Evolutionary conservation across 1,284 basidiomycete species (phyloP).

Genomic region (Cryptococcus floricola): DNA sequence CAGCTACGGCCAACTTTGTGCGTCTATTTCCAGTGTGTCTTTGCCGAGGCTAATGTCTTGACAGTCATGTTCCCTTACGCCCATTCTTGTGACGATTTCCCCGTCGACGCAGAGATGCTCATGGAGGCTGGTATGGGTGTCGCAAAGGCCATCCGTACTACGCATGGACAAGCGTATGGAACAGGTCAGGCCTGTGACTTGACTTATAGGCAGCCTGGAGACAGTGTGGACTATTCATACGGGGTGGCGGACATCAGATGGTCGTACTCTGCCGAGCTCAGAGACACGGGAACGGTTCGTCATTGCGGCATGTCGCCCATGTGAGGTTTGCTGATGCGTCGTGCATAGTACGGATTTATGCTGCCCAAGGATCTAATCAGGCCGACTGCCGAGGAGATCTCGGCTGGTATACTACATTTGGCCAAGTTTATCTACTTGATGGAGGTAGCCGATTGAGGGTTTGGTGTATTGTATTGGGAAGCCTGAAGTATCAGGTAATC

Average conservation of each 20-base stretch:
- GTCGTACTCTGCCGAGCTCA: conserved; percentile 69
- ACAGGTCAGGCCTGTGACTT: conserved; percentile 65
- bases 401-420: conserved; percentile 62
- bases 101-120: conserved; percentile 76
- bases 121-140: conserved; percentile 73
- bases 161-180: conserved; percentile 58
- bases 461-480: too few relatives aligned
- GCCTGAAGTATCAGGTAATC: too few relatives aligned
- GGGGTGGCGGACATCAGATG: conserved; percentile 63
- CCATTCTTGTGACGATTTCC: conserved; percentile 63
- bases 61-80: conserved; percentile 65
- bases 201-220: conserved; percentile 66
- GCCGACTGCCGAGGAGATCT: conserved; percentile 72
- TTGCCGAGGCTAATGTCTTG: neutral
- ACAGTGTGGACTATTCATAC: conserved; percentile 74
- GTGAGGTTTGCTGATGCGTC: neutral
- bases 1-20: conserved; percentile 78
- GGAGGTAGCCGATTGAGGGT: too few relatives aligned
- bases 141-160: conserved; percentile 58
- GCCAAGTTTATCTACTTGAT: conserved; percentile 59
- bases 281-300: conserved; percentile 76
- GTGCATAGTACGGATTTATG: conserved; percentile 67
- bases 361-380: conserved; percentile 69
- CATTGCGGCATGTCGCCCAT: neutral
- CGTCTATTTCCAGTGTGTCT: conserved; percentile 32